Evolutionary conservation across 306 rosid species (phyloP), one percentile per base, ranked within the genome.

Genomic region (Inga laurina): DNA sequence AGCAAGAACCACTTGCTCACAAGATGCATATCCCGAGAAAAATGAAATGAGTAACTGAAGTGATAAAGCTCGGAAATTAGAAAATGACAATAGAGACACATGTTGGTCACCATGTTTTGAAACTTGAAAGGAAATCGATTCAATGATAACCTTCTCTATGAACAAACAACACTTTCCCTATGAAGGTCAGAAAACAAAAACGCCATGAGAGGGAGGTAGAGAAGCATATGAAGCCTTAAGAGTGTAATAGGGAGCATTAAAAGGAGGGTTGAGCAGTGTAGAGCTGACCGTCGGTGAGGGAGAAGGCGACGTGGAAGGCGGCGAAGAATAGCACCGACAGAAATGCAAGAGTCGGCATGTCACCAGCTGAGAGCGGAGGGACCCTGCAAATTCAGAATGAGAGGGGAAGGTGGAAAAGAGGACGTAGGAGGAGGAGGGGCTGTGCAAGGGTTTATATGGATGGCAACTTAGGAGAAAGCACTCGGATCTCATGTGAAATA

Each of bases 201-300:
- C 64, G 10, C 30, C 30, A 57, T 57, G 64, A 54, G 10, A 19
- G 24, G 2, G 14, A 54, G 61, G 5, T 10, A 4, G 30, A 19
- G 45, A 35, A 18, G 64, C 19, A 10, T 19, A 46, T 46, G 62
- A 30, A 59, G 34, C 14, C 32, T 51, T 51, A 16, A 57, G 32
- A 30, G 0, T 10, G 27, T 4, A 10, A 61, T 4, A 61, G 13
- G 12, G 37, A 4, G 59, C 11, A 57, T n/a, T 18, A 8, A 35
- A 18, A 12, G 70, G 10, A 10, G 44, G 4, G 32, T 62, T 8
- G 22, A 18, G 4, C 8, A 32, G 35, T 9, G 34, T 3, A 15
- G 15, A 68, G 66, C 92, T 85, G 84, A 93, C 97, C 97, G 75
- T 93, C 91, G 21, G 30, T 59, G 82, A 86, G 9, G 79, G 90